Base-by-base conservation (phyloP, 2,329 filamentous ascomycete species). In the Neopestalotiopsis clavispora region DNA sequence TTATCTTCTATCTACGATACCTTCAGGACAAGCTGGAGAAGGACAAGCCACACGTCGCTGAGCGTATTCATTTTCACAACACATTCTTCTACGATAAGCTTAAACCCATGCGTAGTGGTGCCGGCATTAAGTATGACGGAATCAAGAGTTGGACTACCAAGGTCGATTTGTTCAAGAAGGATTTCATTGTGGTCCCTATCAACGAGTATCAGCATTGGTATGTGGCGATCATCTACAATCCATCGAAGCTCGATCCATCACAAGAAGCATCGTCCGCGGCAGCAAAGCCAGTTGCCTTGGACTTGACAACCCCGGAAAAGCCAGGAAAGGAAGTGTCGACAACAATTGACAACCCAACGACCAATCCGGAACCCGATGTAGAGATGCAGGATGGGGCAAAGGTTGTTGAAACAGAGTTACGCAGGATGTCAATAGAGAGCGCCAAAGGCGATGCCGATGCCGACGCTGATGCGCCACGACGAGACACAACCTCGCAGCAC, bases 161-260 rank as follows among this genome's bases (percentile, higher is more conserved):
- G 73, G 86, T 95, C 28, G 93, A 99, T 76, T 81, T 99, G 9
- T 93, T 98, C 75, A 87, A 86, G 5, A 94, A 93, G 74, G 94
- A 97, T 77, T 98, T 95, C 78, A 90, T 98, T 69, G 86, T 98
- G 12, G 92, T 99, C 6, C 96, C 96, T 0, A 94, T 99, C 78
- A 97, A 97, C 74, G 93, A 98, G 77, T 85, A 89, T 73, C 82
- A 85, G 1, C 96, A 99, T 79, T 99, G 97, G 96, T 98, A 96
- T 80, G 84, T 98, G 72, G 94, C 94, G 14, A 95, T 99, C 68
- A 95, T 99, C 66, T 97, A 94, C 86, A 97, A 99, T 75, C 86
- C 95, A 2, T 87, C 89, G 3, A 90, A 86, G 65, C 84, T 96
- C 28, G 76, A 89, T 7, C 78, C 77, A 1, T 65, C 68, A n/a